These are phyloP conservation scores for Citrus medica DNA, from an alignment of 345 rosid species.

Conservation along the genomic window DNA sequence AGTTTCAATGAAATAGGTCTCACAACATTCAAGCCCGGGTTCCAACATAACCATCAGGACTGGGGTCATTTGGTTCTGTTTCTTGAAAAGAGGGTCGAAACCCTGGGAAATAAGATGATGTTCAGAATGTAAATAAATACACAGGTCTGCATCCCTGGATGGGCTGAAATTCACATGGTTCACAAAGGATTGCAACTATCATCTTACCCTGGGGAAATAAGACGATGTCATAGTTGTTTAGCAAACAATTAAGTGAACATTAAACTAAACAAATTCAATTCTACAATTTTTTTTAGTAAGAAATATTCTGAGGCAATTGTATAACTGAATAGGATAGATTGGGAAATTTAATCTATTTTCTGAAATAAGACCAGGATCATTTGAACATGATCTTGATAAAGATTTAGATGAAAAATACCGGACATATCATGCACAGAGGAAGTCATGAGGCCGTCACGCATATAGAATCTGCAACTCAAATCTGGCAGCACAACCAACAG, in stretches of 20 bases:
- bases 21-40: background rate
- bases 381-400: slow-evolving; percentile 10
- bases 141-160: background rate
- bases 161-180: background rate
- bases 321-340: background rate
- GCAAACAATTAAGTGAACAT: background rate
- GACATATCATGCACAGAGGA: slow-evolving; percentile 50
- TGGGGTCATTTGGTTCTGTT: background rate
- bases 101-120: too few relatives aligned
- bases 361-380: background rate
- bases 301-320: background rate
- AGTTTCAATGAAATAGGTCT: background rate
- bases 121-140: background rate
- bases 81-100: background rate
- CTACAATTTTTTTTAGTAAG: background rate
- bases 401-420: slow-evolving; percentile 33
- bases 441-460: slow-evolving; percentile 39
- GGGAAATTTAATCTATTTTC: background rate
- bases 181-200: background rate
- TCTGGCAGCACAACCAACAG: slow-evolving; percentile 22
- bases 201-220: background rate
- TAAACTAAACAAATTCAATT: background rate
- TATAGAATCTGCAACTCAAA: slow-evolving; percentile 20
- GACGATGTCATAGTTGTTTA: background rate
- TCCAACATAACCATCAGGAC: background rate